A percentile compares a stretch with the other conserved stretches of the same genome.
Evolutionary conservation across 805 yeast species (phyloP).

Genomic region (Saccharomycopsis olivae): DNA sequence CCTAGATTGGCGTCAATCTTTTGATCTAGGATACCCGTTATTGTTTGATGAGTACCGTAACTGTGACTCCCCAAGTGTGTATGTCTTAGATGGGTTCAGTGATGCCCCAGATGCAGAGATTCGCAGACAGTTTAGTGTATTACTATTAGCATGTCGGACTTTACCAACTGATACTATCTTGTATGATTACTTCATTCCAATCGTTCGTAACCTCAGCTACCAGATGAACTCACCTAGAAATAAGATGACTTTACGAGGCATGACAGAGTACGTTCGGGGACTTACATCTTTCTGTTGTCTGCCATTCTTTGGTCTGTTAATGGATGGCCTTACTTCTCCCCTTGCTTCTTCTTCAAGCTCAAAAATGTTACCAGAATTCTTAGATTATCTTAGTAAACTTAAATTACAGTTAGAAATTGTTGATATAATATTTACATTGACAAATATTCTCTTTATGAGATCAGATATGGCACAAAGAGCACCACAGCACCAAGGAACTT

Average conservation of each 20-base stretch:
- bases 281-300: conserved; percentile 11
- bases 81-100: conserved; percentile 1
- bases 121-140: conserved; percentile 9
- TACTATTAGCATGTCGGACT: background rate
- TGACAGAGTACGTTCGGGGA: conserved; percentile 14
- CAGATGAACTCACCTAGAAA: conserved; percentile 9
- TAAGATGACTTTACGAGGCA: conserved; percentile 8
- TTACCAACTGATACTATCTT: conserved; percentile 3
- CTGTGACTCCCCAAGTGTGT: conserved; percentile 5
- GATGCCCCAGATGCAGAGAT: conserved; percentile 9
- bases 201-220: conserved; percentile 7
- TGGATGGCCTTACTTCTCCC: conserved; percentile 13
- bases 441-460: conserved; percentile 9
- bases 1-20: conserved; percentile 15
- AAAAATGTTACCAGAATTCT: conserved; percentile 15
- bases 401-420: conserved; percentile 13
- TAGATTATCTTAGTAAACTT: conserved; percentile 14
- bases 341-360: conserved; percentile 16
- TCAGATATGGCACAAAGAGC: background rate
- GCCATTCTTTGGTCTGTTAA: conserved; percentile 13
- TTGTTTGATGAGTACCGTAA: conserved; percentile 10
- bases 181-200: conserved; percentile 12
- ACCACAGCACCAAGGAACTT: background rate
- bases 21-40: conserved; percentile 18
- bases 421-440: conserved; percentile 13